Evolutionary conservation across 1,284 basidiomycete genomes (phyloP), one percentile per base, ranked within the genome.

Genomic region (Rhodotorula sp.): DNA sequence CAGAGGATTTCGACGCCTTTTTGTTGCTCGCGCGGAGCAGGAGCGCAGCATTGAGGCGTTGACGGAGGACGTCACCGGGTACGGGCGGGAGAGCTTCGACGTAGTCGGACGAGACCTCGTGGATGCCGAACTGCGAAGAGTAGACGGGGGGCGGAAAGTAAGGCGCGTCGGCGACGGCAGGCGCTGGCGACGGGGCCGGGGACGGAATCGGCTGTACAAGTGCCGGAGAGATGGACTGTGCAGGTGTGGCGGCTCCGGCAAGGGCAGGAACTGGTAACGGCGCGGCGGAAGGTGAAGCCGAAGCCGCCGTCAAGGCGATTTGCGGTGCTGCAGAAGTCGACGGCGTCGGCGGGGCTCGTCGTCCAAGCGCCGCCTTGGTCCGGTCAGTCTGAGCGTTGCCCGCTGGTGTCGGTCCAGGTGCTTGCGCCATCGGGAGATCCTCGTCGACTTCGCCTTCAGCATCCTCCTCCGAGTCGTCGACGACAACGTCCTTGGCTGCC

Each of bases 1-100:
- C 29, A 4, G 64, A 22, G 6, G 69, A 71, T 45, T 76, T 76
- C 62, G 70, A 68, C 49, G 70, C 70, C 70, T 77, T 77, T 44
- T 72, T 73, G 53, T 61, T 64, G 44, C 63, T 66, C 22, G 73
- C 26, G 12, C 73, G 67, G n/a, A 71, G 72, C 8, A 60, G 45
- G 54, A 66, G 62, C 0, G 64, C 51, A 4, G 70, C 66, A 44
- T 70, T 72, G 37, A 77, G 55, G 1, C 77, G 67, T n/a, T 64
- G 71, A n/a, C 70, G 63, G 18, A 75, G 55, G 17, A 77, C 46
- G 24, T 74, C 70, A 6, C 64, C 42, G 17, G 75, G 74, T 18
- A 77, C 59, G 22, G 62, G 59, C 12, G 74, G 77, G 1, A 77
- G 67, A 4, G n/a, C 45, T 6, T 60, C 37, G 37, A 61, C 37